Evolutionary conservation across 176 grass and related monocot genomes (phyloP).

Genomic region (Luzula sylvatica): DNA sequence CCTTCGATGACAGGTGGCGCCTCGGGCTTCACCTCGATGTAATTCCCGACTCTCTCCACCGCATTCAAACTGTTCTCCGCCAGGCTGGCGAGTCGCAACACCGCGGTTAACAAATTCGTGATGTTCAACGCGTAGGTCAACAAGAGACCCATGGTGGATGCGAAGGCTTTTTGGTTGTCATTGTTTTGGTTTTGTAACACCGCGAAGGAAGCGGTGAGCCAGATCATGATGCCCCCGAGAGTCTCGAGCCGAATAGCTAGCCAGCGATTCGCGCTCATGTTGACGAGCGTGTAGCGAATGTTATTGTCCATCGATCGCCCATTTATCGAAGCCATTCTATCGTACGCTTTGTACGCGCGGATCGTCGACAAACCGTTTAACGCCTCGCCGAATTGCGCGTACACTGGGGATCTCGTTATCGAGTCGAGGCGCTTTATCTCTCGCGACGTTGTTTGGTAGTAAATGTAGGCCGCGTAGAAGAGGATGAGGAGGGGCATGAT

Average conservation of each 20-base stretch:
- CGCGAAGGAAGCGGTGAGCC: conserved; percentile 93
- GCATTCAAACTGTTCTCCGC: conserved; percentile 99
- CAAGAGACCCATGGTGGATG: conserved; percentile 95
- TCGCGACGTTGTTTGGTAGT: conserved; percentile 89
- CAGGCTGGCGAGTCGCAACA: conserved; percentile 91
- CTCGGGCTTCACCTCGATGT: conserved; percentile 86
- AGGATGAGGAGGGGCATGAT: conserved; percentile 96
- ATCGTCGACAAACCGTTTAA: conserved; percentile 97
- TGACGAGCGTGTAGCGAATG: conserved; percentile 89
- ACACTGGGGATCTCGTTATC: conserved; percentile 90
- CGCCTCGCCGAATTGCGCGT: conserved; percentile 92
- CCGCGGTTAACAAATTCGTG: conserved; percentile 71
- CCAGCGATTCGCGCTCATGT: conserved; percentile 93
- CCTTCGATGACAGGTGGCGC: conserved; percentile 85
- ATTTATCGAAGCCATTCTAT: conserved; percentile 90
- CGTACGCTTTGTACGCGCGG: conserved; percentile 92
- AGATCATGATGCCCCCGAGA: conserved; percentile 96
- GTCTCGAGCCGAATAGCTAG: conserved; percentile 95
- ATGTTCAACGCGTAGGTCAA: conserved; percentile 95
- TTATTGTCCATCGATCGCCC: conserved; percentile 98
- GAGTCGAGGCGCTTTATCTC: conserved; percentile 96
- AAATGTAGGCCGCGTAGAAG: conserved; percentile 86
- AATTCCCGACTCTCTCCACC: conserved; percentile 84
- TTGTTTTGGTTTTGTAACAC: conserved; percentile 94
- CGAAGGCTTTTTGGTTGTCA: conserved; percentile 84